Evolutionary conservation across 2,329 filamentous ascomycete genomes (phyloP), one percentile per base, ranked within the genome.

Genomic region (Phaeosphaeria sp.): DNA sequence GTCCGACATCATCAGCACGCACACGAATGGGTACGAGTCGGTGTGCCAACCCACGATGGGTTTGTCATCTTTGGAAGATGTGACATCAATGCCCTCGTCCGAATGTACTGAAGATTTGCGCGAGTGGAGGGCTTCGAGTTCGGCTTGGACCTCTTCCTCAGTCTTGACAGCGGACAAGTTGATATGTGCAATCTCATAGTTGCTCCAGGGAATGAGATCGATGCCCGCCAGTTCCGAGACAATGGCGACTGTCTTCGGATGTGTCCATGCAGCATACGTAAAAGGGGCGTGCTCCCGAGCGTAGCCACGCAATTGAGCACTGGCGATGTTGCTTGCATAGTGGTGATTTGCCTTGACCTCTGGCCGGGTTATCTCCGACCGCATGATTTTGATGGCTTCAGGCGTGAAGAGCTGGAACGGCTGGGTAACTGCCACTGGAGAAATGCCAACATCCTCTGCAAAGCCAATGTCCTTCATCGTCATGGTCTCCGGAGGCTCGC

Each of bases 1-100:
- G 66, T 89, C 86, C 36, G 84, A 87, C 25, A 89, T 80, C 86
- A 89, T 90, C 7, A 83, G 81, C n/a, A 90, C 87, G 63, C 86
- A 89, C n/a, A 90, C 87, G 67, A 89, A 90, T 0, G 87, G 86
- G 68, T 87, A 89, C 67, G 84, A 87, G 71, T 89, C 88, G 0
- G 78, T 84, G 73, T 89, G 87, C 87, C 87, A 89, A 39, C 82
- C 84, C 27, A 89, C 82, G 22, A 86, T 83, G 5, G 86, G 83
- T 62, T 82, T 79, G 36, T 82, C 79, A 48, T 85, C 81, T 23
- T 82, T 80, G 64, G 75, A 79, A 5, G 73, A 72, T 49, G 76
- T 79, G 23, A 76, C 78, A 6, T 75, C 73, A 54, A 80, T 79
- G 11, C 77, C 78, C 55, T 82, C 79, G 51, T 80, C 77, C 3